Percentiles rank a stretch among this genome's conserved stretches.
Conservation (phyloP, 495 filamentous ascomycete genomes). For the Cenococcum geophilum region DNA sequence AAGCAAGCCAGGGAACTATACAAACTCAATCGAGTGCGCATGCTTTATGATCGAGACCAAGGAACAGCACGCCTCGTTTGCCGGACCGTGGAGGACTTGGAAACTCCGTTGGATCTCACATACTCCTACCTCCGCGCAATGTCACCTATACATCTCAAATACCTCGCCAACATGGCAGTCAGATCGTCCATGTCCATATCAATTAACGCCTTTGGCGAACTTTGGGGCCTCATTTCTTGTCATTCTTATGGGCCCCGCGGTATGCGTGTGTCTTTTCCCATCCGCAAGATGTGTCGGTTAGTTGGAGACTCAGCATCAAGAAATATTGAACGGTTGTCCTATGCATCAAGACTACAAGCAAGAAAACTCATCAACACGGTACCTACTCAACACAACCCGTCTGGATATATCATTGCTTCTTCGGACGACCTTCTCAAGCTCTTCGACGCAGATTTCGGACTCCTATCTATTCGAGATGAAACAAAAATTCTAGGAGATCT, state of each 20-base stretch:
- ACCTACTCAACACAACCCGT: slow-evolving; percentile 75
- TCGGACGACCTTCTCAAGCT: slow-evolving; percentile 81
- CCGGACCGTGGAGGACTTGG: slow-evolving; percentile 66
- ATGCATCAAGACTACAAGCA: slow-evolving; percentile 75
- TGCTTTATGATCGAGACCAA: slow-evolving; percentile 70
- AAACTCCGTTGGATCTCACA: slow-evolving; percentile 75
- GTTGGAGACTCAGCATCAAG: slow-evolving; percentile 81
- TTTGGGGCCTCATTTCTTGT: slow-evolving; percentile 88
- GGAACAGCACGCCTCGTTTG: slow-evolving; percentile 79
- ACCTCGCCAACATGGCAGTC: slow-evolving; percentile 84
- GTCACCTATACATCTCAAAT: slow-evolving; percentile 85
- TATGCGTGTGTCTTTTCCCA: slow-evolving; percentile 87
- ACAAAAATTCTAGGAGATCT: slow-evolving; percentile 78
- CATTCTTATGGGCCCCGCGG: slow-evolving; percentile 72
- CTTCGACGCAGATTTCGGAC: slow-evolving; percentile 83
- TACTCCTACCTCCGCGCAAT: slow-evolving; percentile 84
- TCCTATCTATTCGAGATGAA: slow-evolving; percentile 78
- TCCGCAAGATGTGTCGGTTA: slow-evolving; percentile 90
- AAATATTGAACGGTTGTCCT: slow-evolving; percentile 85
- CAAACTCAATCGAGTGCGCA: slow-evolving; percentile 71
- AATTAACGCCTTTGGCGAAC: slow-evolving; percentile 73
- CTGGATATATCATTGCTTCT: slow-evolving; percentile 87
- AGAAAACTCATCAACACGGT: slow-evolving; percentile 74
- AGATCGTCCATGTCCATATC: slow-evolving; percentile 93
- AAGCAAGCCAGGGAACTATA: slow-evolving; percentile 78